Base-by-base conservation (phyloP, 257 asterid genomes). In the Solanum rostratum region DNA sequence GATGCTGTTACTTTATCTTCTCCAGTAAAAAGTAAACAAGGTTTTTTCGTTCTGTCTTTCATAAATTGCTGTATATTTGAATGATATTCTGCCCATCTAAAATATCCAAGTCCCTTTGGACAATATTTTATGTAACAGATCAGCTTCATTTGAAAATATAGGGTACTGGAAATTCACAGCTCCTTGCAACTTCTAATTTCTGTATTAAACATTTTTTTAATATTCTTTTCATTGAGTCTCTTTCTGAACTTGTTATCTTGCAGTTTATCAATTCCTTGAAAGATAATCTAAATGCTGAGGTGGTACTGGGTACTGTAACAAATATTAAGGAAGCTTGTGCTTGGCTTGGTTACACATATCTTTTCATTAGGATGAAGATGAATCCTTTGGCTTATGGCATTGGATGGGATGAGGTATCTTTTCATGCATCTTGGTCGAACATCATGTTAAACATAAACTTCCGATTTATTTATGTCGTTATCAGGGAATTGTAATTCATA, bases 241-340 rank as follows among this genome's bases (percentile, higher is more conserved):
- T 81, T 69, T 39, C 43, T 85, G 57, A 63, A 62, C 84, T 62
- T 85, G 59, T 86, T 60, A 12, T 81, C 85, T 87, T 87, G 88
- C 95, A 96, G 99, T 96, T 96, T 84, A 96, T 96, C 88, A 95
- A 86, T 86, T 95, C 99, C 60, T 89, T 96, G 94, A 96, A 95
- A 88, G 98, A 96, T 88, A 96, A 96, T 90, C 87, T 96, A 84
- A 96, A 96, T 89, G 99, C 99, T 24, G 99, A 96, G 94, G 99
- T 96, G 91, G 98, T 97, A 88, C 91, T 95, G 86, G 99, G 99
- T 84, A 96, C 99, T 69, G 98, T 96, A 88, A 95, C 99, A 84
- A 96, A 96, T 89, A 97, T 96, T 60, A 96, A 96, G 93, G 99
- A 96, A 91, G 99, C 99, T 86, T 96, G 99, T 91, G 98, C 98